A percentile compares a stretch with the other conserved stretches of the same genome.
These are phyloP conservation scores for Penicillium capsulatum DNA, from an alignment of 2,329 filamentous ascomycete species.

Conservation along the genomic window DNA sequence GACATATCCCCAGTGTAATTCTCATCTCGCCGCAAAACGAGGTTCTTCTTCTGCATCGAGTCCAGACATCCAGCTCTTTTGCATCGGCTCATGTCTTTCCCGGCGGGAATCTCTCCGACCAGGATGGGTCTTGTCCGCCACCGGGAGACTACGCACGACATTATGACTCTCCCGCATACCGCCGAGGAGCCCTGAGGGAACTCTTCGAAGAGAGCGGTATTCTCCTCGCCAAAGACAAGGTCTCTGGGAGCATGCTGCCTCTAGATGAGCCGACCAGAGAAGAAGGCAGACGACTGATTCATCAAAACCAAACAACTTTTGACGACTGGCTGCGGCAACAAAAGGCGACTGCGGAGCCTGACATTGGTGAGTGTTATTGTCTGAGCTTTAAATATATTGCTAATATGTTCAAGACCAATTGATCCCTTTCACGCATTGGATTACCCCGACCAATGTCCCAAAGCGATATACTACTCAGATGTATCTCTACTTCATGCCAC, in stretches of 20 bases:
- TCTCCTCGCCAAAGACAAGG: constrained; percentile 57
- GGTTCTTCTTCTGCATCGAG: constrained; percentile 80
- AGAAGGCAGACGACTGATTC: constrained; percentile 63
- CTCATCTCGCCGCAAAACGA: constrained; percentile 83
- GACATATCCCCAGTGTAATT: constrained; percentile 59
- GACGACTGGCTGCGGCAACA: constrained; percentile 55
- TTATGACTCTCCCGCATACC: constrained; percentile 66
- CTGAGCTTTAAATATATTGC: not conserved
- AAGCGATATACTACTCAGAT: constrained; percentile 92
- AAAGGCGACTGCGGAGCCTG: constrained; percentile 42
- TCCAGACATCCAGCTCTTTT: constrained; percentile 77
- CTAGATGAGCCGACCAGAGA: constrained; percentile 59
- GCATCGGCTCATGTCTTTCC: constrained; percentile 93
- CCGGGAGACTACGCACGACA: constrained; percentile 57
- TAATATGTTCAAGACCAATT: constrained; percentile 55
- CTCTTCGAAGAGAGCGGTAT: constrained; percentile 95
- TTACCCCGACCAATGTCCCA: constrained; percentile 68
- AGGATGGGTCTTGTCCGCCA: constrained; percentile 63
- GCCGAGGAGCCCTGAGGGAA: constrained; percentile 81
- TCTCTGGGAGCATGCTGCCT: constrained; percentile 53
- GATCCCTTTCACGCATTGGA: constrained; percentile 84
- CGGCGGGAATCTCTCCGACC: constrained; percentile 71
- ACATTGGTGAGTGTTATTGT: constrained; percentile 50
- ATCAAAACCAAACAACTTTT: constrained; percentile 64
- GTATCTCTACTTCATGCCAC: constrained; percentile 87